Evolutionary conservation across 2,329 filamentous ascomycete genomes (phyloP), one percentile per base, ranked within the genome.

Genomic region (Aspergillus transmontanensis): DNA sequence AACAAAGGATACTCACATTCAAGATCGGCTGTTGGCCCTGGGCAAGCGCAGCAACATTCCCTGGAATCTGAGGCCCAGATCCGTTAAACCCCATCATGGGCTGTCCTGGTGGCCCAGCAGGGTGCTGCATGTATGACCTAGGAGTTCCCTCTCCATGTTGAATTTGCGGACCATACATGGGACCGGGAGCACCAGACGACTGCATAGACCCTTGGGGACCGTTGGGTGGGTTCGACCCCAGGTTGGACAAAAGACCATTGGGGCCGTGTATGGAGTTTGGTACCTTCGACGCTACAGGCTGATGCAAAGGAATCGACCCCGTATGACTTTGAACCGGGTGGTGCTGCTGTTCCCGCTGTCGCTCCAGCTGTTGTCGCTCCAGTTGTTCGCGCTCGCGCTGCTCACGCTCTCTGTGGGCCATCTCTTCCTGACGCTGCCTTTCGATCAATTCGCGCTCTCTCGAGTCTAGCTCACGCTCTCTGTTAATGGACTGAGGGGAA

Each of bases 301-400:
- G 94, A 79, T 98, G 94, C 71, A 98, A 90, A 60, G 94, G 93
- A 60, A 97, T 92, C 3, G 94, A 93, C 62, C 90, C 92, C 45
- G 92, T 89, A 74, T 92, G 94, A 79, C 90, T 95, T 77, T 97
- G 94, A 74, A 95, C 93, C 30, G 90, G 88, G 64, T 91, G 86
- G 57, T 87, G 85, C 72, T 88, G 89, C 58, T 87, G 86, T 51
- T 82, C 80, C 57, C 80, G 74, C 65, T 88, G 85, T 48, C 85
- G 82, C 66, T 88, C 85, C 61, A 74, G 62, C 59, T 76, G 89
- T 74, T 88, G 85, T 46, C 85, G 81, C 65, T 88, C 85, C 59
- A 75, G 64, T 57, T 76, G 88, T 74, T 86, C 84, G 63, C 86
- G 75, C 64, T 84, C 80, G 45, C 80, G 79, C 58, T 78, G 75